These are phyloP conservation scores for Cordyceps tenuipes DNA, from an alignment of 2,329 filamentous ascomycete genomes.

Conservation along the genomic window DNA sequence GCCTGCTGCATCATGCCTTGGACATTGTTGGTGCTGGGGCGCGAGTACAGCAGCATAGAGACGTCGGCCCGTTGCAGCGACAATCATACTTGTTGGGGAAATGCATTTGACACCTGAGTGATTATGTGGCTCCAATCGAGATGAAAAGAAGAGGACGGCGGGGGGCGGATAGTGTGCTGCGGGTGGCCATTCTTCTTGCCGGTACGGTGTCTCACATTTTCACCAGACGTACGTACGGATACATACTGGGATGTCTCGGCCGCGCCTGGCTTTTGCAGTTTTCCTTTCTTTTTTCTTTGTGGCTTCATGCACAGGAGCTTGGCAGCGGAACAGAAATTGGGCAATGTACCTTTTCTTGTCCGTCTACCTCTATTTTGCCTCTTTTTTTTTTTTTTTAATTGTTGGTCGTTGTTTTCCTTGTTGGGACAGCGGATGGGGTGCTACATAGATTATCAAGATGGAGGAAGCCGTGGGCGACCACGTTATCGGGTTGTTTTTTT, in stretches of 20 bases:
- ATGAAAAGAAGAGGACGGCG: not conserved
- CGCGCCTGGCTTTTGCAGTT: not conserved
- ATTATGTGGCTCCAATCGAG: not conserved
- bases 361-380: not conserved
- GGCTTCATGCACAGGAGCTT: not conserved
- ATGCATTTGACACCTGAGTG: not conserved
- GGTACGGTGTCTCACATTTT: slow-evolving; percentile 2
- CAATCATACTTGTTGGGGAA: not conserved
- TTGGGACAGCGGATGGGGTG: not conserved
- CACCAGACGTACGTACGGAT: not conserved
- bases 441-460: not conserved
- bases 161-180: not conserved
- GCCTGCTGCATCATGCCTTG: not conserved
- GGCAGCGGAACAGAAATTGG: not conserved
- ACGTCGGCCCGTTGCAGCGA: too few relatives aligned
- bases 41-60: too few relatives aligned
- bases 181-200: not conserved
- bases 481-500: not conserved
- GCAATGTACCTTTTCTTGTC: slow-evolving; percentile 1
- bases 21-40: too few relatives aligned
- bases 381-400: not conserved
- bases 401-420: not conserved
- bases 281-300: not conserved
- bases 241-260: not conserved
- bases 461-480: not conserved